Base-by-base conservation (phyloP, 345 rosid species). In the Camelina laxa region DNA sequence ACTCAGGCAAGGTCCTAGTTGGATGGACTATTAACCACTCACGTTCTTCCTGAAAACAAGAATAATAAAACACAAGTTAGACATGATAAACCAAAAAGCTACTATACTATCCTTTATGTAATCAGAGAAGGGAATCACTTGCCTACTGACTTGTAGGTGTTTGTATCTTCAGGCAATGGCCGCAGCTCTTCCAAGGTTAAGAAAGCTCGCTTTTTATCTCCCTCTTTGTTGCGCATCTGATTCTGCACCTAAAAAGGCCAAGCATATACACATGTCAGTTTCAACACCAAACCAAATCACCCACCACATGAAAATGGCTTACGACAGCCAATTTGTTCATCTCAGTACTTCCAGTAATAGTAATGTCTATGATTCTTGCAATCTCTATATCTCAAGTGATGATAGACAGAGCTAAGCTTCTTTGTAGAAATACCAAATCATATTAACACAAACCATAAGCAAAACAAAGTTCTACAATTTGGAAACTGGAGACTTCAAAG, bases 11-110 rank as follows among this genome's bases (percentile, higher is more conserved):
- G 20, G 36, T 48, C 48, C 8, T 67, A 53, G 21, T 33, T 41
- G 41, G 56, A 15, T 0, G 30, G 59, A 44, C 41, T 65, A 72
- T 13, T 56, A 49, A 65, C 15, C 56, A 86, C 99, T 92, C 89
- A 95, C 98, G 88, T 95, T 85, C 98, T 86, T 76, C 98, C 97
- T 92, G 97, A 84, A 87, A 80, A 82, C 81, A 60, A 80, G 77
- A 33, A 70, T 30, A 70, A 31, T 30, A 68, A 19, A 66, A 44
- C 21, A 49, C 11, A 36, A 15, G 17, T 62, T 60, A 74, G 74
- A 42, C 16, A 0, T 14, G 22, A 57, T 36, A 33, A 63, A 70
- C 39, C 4, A 16, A 13, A 61, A 53, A 41, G 33, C 65, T 24
- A 63, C n/a, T 15, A 16, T 24, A 63, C n/a, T 15, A 16, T 57